Base-by-base conservation (phyloP, 2,329 filamentous ascomycete genomes). In the Colletotrichum sojae region DNA sequence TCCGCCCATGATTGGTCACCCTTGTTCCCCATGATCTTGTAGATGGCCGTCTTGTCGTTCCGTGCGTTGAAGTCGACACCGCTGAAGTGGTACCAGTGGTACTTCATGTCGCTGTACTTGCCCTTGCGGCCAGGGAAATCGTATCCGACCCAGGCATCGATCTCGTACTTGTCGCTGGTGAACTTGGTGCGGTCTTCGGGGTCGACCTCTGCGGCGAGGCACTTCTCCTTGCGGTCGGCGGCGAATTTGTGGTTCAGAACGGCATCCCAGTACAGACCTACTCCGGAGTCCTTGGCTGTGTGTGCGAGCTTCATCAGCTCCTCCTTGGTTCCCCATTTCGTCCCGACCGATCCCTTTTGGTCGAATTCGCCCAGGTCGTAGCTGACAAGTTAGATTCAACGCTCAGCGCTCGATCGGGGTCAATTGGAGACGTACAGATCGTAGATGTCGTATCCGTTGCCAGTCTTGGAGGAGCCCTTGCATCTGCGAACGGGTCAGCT, bases 231-330 rank as follows among this genome's bases (percentile, higher is more conserved):
- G 59, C 83, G 85, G 76, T 94, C 91, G 16, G 90, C 91, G 3
- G 87, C 91, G n/a, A 91, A 91, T 76, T 92, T 92, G 78, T 94
- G 92, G 75, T 93, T 94, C 39, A 94, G 82, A 2, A 94, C 91
- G 2, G 91, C 90, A 77, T 94, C 92, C 88, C 90, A 93, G 73
- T 92, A 89, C 1, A 93, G 77, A 0, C 88, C 88, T 6, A 93
- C 83, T 0, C 85, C 87, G 46, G 85, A 75, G 25, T 87, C 81
- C 55, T 88, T 85, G 3, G 90, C 89, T 8, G 83, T 80, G 25
- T 82, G 77, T 10, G 83, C 80, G 51, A 94, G 78, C 22, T 83
- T 81, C 4, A 87, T 68, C 6, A 94, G 82, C 69, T 93, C 90
- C 48, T 89, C 85, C 73, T 89, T 89, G 4, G 84, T 83, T 4